phyloP scores from a whole-genome alignment of 225 moss, liverwort and hornwort genomes.

The Rhytidiadelphus loreus region DNA sequence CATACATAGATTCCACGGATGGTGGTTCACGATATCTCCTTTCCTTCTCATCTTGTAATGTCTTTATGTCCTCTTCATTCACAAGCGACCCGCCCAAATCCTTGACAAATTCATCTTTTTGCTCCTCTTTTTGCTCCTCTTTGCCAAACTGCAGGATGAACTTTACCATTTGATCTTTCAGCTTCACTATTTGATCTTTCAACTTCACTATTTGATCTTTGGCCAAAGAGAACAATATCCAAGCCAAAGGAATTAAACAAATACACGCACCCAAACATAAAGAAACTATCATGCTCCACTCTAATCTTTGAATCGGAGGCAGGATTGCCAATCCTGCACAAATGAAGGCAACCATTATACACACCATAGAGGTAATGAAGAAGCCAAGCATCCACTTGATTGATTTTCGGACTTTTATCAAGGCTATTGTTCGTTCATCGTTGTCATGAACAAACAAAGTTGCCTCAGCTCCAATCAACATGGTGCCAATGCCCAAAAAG shows the following conservation, averaged over 20 bases:
- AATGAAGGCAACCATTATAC: background rate
- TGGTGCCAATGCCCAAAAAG: background rate
- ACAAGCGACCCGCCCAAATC: background rate
- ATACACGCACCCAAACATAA: background rate
- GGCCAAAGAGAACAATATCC: background rate
- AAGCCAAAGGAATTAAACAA: background rate
- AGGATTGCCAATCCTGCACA: background rate
- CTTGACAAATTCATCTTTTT: background rate
- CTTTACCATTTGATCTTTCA: background rate
- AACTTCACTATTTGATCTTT: background rate
- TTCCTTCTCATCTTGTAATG: background rate
- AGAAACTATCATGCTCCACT: background rate
- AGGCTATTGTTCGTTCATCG: background rate
- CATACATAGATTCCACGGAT: too few species aligned
- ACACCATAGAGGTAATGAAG: background rate
- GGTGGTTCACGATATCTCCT: too few species aligned
- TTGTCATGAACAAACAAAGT: background rate
- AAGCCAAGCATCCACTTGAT: background rate
- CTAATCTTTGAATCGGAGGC: background rate
- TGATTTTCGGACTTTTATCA: background rate
- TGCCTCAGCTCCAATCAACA: background rate
- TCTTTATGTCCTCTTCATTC: background rate
- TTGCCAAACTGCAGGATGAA: accelerated
- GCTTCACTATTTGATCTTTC: background rate
- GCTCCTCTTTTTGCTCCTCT: too few species aligned